A percentile compares a stretch with the other conserved stretches of the same genome.
These are phyloP conservation scores for Cyclocybe cylindracea DNA, from an alignment of 768 basidiomycete genomes.

Conservation along the genomic window DNA sequence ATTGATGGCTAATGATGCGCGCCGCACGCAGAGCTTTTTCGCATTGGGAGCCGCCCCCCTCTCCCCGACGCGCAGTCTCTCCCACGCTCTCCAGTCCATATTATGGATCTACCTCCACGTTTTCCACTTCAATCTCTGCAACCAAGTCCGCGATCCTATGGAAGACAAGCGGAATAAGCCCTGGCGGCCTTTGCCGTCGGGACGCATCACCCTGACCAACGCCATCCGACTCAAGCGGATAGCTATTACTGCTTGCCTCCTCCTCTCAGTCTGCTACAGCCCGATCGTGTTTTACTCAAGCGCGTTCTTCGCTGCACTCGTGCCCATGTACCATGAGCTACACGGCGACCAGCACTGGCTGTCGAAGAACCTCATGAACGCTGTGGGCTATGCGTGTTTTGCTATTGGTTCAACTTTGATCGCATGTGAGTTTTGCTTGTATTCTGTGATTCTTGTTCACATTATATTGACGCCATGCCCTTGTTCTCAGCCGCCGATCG, in stretches of 20 bases:
- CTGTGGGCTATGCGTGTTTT: constrained; percentile 35
- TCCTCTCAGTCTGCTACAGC: constrained; percentile 34
- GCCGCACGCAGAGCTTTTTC: constrained; percentile 19
- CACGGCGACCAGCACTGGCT: constrained; percentile 37
- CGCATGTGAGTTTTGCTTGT: constrained; percentile 26
- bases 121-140: constrained; percentile 44
- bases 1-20: neutral
- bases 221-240: constrained; percentile 38
- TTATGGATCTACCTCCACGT: constrained; percentile 49
- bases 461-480: neutral
- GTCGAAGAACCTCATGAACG: constrained; percentile 39
- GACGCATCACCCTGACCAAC: constrained; percentile 35
- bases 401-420: constrained; percentile 39
- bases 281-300: constrained; percentile 31
- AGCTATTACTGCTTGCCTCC: constrained; percentile 32
- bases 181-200: constrained; percentile 45
- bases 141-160: constrained; percentile 40
- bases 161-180: constrained; percentile 48
- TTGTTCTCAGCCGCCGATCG: constrained; percentile 21
- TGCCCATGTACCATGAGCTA: constrained; percentile 39
- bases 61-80: constrained; percentile 14
- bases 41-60: constrained; percentile 24
- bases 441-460: neutral
- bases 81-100: constrained; percentile 26
- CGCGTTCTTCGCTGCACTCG: constrained; percentile 30